Evolutionary conservation across 225 moss, liverwort and hornwort species (phyloP).

Genomic region (Polytrichum commune): DNA sequence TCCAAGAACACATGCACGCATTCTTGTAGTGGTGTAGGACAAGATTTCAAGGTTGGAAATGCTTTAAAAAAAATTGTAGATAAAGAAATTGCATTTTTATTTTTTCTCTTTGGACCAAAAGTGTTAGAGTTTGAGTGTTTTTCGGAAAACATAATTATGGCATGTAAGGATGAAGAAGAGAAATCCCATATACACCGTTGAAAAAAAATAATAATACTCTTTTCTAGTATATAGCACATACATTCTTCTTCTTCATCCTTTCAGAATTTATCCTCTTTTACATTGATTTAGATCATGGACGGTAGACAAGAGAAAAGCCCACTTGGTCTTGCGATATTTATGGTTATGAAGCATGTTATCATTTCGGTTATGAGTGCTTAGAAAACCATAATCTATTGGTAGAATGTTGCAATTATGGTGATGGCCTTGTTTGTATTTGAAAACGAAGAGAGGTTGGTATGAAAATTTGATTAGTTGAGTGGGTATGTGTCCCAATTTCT

Average conservation of each 20-base stretch:
- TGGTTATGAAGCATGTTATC: conserved; percentile 1
- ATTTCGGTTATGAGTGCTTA: neutral
- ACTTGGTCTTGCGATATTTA: neutral
- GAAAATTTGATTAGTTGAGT: neutral
- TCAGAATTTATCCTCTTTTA: neutral
- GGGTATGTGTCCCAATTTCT: neutral
- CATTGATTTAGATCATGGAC: neutral
- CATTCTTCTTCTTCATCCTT: neutral
- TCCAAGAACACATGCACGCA: neutral
- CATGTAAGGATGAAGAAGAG: neutral
- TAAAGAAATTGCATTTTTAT: neutral
- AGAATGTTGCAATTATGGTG: neutral
- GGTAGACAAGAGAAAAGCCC: neutral
- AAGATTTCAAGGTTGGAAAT: neutral
- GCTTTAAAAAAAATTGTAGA: too few relatives aligned
- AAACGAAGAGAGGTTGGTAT: neutral
- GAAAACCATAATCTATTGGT: neutral
- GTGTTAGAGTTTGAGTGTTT: neutral
- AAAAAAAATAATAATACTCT: neutral
- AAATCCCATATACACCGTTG: neutral
- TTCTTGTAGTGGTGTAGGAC: neutral
- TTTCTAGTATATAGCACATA: neutral
- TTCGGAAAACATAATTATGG: neutral
- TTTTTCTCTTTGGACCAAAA: neutral
- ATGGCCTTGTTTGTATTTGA: neutral